phyloP scores from a whole-genome alignment of 176 grass and related monocot genomes.

The Secale cereale region DNA sequence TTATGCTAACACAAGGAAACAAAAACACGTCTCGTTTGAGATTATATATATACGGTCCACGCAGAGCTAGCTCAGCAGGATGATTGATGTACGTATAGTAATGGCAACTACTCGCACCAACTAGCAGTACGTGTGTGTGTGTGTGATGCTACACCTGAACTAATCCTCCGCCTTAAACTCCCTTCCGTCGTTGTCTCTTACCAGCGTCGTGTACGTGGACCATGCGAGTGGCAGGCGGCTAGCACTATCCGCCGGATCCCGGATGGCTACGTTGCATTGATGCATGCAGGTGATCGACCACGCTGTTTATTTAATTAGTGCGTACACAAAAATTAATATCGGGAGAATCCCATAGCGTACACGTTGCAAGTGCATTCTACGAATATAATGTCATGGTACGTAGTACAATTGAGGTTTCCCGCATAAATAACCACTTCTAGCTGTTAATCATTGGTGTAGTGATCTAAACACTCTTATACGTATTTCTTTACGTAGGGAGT shows the following conservation, averaged over 20 bases:
- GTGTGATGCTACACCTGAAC: slow-evolving; percentile 17
- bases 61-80: not conserved
- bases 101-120: slow-evolving; percentile 7
- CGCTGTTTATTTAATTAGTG: too few relatives aligned
- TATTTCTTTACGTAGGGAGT: too few relatives aligned
- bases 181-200: not conserved
- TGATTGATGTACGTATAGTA: not conserved
- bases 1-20: not conserved
- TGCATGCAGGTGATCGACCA: not conserved
- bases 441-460: too few relatives aligned
- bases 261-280: not conserved
- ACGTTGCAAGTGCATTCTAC: not conserved
- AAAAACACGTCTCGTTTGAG: not conserved
- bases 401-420: not conserved
- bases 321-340: too few relatives aligned
- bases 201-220: not conserved
- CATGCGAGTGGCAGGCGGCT: not conserved
- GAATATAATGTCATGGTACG: not conserved
- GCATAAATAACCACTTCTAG: not conserved
- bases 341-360: too few relatives aligned
- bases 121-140: not conserved
- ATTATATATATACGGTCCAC: not conserved
- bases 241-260: not conserved
- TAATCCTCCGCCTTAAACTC: not conserved
- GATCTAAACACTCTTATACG: too few relatives aligned